Evolutionary conservation across 331 rosid species (phyloP).

Genomic region (Quercus tomentella): DNA sequence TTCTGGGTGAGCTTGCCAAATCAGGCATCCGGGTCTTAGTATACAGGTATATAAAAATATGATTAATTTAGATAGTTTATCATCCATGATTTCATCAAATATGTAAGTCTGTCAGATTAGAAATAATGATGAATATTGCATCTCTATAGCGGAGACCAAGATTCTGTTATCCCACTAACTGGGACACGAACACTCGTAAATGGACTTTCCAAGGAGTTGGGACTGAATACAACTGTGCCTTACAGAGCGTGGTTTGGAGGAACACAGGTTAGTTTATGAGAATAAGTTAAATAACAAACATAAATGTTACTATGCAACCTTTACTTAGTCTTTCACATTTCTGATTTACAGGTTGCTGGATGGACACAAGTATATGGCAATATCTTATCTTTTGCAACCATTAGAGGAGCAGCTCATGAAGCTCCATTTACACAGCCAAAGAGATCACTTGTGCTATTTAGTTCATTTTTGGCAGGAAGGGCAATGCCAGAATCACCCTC

Average conservation of each 20-base stretch:
- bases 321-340: not conserved
- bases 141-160: conserved; percentile 42
- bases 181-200: conserved; percentile 31
- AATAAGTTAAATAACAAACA: not conserved
- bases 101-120: too few species aligned
- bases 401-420: conserved; percentile 69
- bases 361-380: conserved; percentile 69
- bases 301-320: too few species aligned
- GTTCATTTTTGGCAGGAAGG: conserved; percentile 48
- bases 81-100: not conserved
- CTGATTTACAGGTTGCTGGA: conserved; percentile 49
- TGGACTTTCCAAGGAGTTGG: conserved; percentile 29
- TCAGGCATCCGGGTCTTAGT: conserved; percentile 28
- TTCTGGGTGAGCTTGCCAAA: conserved; percentile 26
- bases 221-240: conserved; percentile 21
- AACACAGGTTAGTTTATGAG: conserved; percentile 6
- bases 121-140: not conserved
- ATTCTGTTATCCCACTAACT: conserved; percentile 32
- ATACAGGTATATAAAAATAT: conserved; percentile 20
- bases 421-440: conserved; percentile 61
- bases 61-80: not conserved
- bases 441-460: conserved; percentile 47
- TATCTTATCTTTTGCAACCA: conserved; percentile 53
- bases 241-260: conserved; percentile 38
- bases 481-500: conserved; percentile 38